Evolutionary conservation across 2,329 filamentous ascomycete genomes (phyloP), one percentile per base, ranked within the genome.

Genomic region (Orbilia quercus): DNA sequence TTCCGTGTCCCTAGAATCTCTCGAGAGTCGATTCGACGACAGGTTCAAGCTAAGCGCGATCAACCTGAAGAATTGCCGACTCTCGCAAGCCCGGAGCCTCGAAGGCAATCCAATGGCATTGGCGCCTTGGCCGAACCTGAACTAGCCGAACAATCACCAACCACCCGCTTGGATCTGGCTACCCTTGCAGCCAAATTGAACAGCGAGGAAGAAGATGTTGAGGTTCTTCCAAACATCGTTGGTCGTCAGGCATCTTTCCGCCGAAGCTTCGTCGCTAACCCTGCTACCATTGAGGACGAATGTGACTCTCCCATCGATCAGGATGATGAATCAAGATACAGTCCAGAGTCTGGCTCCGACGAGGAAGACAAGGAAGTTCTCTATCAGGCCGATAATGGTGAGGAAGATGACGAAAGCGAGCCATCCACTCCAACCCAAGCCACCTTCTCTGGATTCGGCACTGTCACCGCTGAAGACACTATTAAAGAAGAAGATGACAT

Each of bases 11-110:
- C 90, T 9, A 90, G 90, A 62, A 96, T 98, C 79, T 97, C 94
- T 7, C 88, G 94, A 38, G 95, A 98, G 80, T 96, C 93, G 0
- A 98, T 98, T 77, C 84, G 98, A 77, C 89, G 91, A 59, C 92
- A 94, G 75, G 89, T 97, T 63, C 91, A 95, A 79, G 91, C 80
- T 80, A 82, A 80, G 73, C 83, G 85, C 50, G 85, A 84, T 77
- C 81, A 84, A 72, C 77, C 81, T 51, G 83, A 85, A 47, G 86
- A 88, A 18, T 81, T 4, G 2, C 69, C 60, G 25, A 20, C 28
- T 16, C 34, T 73, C 7, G 69, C 60, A 11, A 51, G 38, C 3
- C 69, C 69, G 7, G 69, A 73, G 36, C 69, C 69, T 36, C 60
- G 54, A 34, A 66, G 69, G 40, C 69, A 73, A 42, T 73, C 69